These are phyloP conservation scores for Setaria italica DNA, from an alignment of 202 grass and related monocot genomes.

Conservation along the genomic window DNA sequence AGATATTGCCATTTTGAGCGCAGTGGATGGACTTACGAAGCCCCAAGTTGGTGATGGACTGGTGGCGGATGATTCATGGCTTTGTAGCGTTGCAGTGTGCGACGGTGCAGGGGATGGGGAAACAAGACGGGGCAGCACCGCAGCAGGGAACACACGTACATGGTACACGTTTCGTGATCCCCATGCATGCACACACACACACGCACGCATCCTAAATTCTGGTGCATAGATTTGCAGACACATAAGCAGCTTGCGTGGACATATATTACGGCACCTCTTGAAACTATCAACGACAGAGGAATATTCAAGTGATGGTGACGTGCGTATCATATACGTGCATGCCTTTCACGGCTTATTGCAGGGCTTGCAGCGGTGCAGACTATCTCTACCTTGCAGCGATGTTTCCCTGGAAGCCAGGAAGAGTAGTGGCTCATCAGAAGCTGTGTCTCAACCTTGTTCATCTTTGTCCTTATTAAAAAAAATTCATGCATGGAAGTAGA, in stretches of 20 bases:
- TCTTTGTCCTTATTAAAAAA: not conserved
- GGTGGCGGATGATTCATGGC: not conserved
- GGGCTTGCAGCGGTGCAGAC: not conserved
- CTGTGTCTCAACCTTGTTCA: not conserved
- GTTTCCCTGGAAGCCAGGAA: not conserved
- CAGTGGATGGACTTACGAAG: not conserved
- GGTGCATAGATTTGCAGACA: not conserved
- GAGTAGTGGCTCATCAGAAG: not conserved
- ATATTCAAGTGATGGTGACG: constrained; percentile 30
- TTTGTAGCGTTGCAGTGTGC: too few species aligned
- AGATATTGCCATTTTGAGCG: too few species aligned
- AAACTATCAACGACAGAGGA: constrained; percentile 17
- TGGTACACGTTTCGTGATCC: not conserved
- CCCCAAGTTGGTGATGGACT: too few species aligned
- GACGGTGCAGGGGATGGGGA: not conserved
- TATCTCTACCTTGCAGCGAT: not conserved
- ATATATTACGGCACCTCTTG: not conserved
- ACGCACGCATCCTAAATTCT: constrained; percentile 9
- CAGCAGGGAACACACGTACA: constrained; percentile 3
- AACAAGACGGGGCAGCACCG: not conserved
- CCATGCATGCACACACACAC: not conserved
- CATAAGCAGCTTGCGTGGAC: too few species aligned
- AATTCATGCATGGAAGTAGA: not conserved
- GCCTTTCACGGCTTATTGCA: not conserved
- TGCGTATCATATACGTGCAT: not conserved